Evolutionary conservation across 2,329 filamentous ascomycete genomes (phyloP).

Genomic region (Xylaria sp.): DNA sequence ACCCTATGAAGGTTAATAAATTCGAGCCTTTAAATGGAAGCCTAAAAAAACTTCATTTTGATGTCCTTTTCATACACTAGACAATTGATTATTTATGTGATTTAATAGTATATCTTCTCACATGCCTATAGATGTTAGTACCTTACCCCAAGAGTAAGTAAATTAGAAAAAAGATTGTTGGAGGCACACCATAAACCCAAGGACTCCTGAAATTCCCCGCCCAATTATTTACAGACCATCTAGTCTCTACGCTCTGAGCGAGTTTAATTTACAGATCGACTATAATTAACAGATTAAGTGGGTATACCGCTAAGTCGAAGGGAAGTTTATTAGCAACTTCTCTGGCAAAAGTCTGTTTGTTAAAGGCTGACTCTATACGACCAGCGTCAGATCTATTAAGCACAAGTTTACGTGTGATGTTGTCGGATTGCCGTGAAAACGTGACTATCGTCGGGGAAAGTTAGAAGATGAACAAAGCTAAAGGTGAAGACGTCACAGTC

Average conservation of each 20-base stretch:
- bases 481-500: constrained; percentile 1
- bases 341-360: not conserved
- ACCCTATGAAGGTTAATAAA: no score
- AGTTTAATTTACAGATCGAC: not conserved
- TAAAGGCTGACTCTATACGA: not conserved
- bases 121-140: not conserved
- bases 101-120: not conserved
- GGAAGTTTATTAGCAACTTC: not conserved
- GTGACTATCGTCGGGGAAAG: not conserved
- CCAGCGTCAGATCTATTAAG: not conserved
- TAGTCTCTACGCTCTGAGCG: not conserved
- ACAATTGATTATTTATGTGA: no score
- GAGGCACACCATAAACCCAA: not conserved
- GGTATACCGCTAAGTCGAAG: not conserved
- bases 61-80: no score
- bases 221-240: not conserved
- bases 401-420: not conserved
- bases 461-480: not conserved
- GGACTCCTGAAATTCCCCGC: not conserved
- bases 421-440: not conserved
- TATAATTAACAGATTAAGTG: not conserved
- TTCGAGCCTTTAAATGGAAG: no score
- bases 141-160: not conserved
- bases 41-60: no score
- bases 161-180: not conserved